These are phyloP conservation scores for Tricholoma sp. DNA, from an alignment of 768 basidiomycete species.

Conservation along the genomic window DNA sequence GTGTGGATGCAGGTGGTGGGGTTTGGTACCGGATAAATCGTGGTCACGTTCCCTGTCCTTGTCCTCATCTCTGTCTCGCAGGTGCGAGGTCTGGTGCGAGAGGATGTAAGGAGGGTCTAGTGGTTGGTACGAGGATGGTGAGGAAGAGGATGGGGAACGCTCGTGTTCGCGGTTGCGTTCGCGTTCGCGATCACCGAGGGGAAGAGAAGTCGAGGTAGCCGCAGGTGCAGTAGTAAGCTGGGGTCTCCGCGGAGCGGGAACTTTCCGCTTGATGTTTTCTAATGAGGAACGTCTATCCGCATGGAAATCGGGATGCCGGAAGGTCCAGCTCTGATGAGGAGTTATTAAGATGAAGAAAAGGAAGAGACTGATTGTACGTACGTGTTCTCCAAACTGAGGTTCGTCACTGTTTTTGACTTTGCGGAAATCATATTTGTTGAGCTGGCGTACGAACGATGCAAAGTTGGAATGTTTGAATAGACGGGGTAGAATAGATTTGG, in stretches of 20 bases:
- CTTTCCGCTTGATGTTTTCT: slow-evolving; percentile 58
- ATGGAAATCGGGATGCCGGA: slow-evolving; percentile 55
- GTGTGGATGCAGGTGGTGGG: slow-evolving; percentile 11
- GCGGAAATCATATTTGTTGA: slow-evolving; percentile 97
- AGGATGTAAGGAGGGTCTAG: slow-evolving; percentile 20
- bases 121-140: slow-evolving; percentile 21
- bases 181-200: not conserved
- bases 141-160: slow-evolving; percentile 10
- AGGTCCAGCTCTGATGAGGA: slow-evolving; percentile 44
- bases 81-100: slow-evolving; percentile 19
- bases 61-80: slow-evolving; percentile 2
- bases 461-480: slow-evolving; percentile 97
- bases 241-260: slow-evolving; percentile 47
- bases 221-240: slow-evolving; percentile 27
- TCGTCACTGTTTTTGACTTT: slow-evolving; percentile 92
- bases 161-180: not conserved
- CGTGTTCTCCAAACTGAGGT: slow-evolving; percentile 61
- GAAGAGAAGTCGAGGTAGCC: slow-evolving; percentile 8
- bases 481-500: slow-evolving; percentile 82
- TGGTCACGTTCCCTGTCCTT: not conserved
- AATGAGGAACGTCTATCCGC: slow-evolving; percentile 49
- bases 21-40: slow-evolving; percentile 1
- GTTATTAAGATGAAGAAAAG: not conserved
- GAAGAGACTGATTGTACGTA: slow-evolving; percentile 19
- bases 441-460: slow-evolving; percentile 85